phyloP scores from a whole-genome alignment of 1,284 basidiomycete species.

The Melampsora larici-populina region DNA sequence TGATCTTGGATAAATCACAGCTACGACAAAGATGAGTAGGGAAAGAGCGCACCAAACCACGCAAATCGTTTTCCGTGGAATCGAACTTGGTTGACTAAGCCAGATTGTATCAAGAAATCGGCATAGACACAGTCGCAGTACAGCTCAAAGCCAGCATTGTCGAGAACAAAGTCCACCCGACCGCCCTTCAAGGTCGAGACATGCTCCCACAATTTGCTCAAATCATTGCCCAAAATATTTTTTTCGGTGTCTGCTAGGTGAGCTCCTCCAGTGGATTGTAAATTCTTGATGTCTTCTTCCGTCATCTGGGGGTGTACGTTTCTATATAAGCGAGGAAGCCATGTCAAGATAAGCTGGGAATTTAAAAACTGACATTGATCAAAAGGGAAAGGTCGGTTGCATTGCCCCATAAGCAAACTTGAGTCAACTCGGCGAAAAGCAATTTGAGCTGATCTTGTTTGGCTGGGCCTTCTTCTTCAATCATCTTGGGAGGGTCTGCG shows the following conservation, averaged over 20 bases:
- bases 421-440: constrained; percentile 90
- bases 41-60: constrained; percentile 10
- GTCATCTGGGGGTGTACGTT: constrained; percentile 65
- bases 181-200: constrained; percentile 71
- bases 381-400: constrained; percentile 93
- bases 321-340: not conserved
- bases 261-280: constrained; percentile 95
- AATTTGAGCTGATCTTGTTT: constrained; percentile 74
- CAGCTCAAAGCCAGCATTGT: constrained; percentile 88
- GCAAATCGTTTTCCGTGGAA: constrained; percentile 74
- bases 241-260: constrained; percentile 92
- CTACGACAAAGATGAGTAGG: not conserved
- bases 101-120: constrained; percentile 87
- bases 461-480: constrained; percentile 61
- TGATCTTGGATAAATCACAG: constrained; percentile 65
- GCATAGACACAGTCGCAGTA: constrained; percentile 97
- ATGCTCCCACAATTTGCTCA: constrained; percentile 75
- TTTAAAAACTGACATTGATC: constrained; percentile 64
- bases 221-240: constrained; percentile 85
- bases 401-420: constrained; percentile 95
- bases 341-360: not conserved
- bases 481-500: constrained; percentile 73
- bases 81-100: constrained; percentile 75
- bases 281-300: constrained; percentile 93
- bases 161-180: constrained; percentile 76